Conservation (phyloP, 139 green algal genomes). For the Closterium sp. region DNA sequence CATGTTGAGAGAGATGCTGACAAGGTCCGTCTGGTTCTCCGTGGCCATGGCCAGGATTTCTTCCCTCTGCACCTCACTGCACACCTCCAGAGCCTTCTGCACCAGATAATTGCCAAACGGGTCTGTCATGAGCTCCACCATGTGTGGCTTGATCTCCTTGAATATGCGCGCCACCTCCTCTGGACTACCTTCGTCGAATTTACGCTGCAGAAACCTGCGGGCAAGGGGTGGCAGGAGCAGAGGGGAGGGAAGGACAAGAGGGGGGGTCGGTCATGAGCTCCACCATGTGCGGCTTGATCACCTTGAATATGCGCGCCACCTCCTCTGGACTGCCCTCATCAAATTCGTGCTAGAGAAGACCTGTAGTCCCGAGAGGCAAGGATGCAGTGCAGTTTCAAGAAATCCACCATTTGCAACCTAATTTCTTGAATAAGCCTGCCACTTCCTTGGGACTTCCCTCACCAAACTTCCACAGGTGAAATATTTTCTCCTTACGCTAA, state of each 20-base stretch:
- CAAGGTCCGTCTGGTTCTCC: constrained; percentile 69
- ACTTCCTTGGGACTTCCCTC: constrained; percentile 78
- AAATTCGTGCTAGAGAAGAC: constrained; percentile 96
- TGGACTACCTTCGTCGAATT: constrained; percentile 93
- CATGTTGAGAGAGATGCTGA: constrained; percentile 88
- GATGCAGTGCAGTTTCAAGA: neutral
- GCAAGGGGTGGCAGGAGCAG: neutral
- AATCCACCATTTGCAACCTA: constrained; percentile 76
- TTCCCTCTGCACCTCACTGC: constrained; percentile 84
- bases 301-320: constrained; percentile 50
- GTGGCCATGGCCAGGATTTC: constrained; percentile 77
- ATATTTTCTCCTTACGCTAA: neutral
- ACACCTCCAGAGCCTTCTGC: constrained; percentile 96
- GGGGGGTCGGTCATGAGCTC: constrained; percentile 93
- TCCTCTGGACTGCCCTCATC: constrained; percentile 86
- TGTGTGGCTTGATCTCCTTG: constrained; percentile 72
- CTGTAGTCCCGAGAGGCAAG: neutral
- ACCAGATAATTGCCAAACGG: constrained; percentile 99
- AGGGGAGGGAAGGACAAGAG: neutral
- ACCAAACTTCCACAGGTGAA: constrained; percentile 97
- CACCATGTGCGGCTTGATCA: constrained; percentile 77
- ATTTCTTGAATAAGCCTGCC: constrained; percentile 57
- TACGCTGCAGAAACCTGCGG: constrained; percentile 97
- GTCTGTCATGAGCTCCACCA: constrained; percentile 94
- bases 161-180: constrained; percentile 59